Evolutionary conservation across 768 basidiomycete species (phyloP), one percentile per base, ranked within the genome.

Genomic region (Termitomyces bulborhizus): DNA sequence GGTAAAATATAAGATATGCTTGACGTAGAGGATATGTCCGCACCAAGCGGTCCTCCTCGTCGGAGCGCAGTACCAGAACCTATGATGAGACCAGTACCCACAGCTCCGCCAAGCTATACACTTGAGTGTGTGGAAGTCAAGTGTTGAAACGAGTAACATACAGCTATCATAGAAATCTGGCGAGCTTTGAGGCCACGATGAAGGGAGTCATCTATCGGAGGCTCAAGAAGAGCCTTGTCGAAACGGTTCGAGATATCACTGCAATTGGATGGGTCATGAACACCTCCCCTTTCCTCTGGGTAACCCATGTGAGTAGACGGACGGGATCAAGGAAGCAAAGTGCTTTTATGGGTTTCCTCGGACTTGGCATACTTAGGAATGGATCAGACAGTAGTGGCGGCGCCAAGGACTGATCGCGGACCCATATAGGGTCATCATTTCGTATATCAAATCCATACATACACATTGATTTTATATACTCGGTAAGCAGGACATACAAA

Each of bases 21-120:
- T 27, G 15, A 40, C 18, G 9, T 31, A 6, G 24, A 31, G 12
- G 44, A 29, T 29, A 16, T 31, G 37, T 34, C 27, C 64, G 57
- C 62, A 69, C 79, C 81, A 13, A 80, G 73, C 1, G 81, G 80
- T 12, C 82, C 82, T 46, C 82, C 81, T 53, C 78, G 70, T 41
- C 73, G 68, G 15, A 86, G 69, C 7, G 82, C 84, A 21, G 82
- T 83, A 1, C 81, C 82, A 29, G 81, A 84, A 21, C 76, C 76
- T 46, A 84, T 82, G 60, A 81, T 78, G 16, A 83, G 69, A 48
- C 81, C 79, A 24, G 80, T 81, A 13, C 80, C 79, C 5, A 79
- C 70, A n/a, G 79, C 77, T 42, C 76, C 75, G 7, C 77, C 78
- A 16, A 80, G 69, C 75, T 75, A 59, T 51, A 41, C 32, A 29